Evolutionary conservation across 2,329 filamentous ascomycete species (phyloP), one percentile per base, ranked within the genome.

Genomic region (Trichophaea hybrida): DNA sequence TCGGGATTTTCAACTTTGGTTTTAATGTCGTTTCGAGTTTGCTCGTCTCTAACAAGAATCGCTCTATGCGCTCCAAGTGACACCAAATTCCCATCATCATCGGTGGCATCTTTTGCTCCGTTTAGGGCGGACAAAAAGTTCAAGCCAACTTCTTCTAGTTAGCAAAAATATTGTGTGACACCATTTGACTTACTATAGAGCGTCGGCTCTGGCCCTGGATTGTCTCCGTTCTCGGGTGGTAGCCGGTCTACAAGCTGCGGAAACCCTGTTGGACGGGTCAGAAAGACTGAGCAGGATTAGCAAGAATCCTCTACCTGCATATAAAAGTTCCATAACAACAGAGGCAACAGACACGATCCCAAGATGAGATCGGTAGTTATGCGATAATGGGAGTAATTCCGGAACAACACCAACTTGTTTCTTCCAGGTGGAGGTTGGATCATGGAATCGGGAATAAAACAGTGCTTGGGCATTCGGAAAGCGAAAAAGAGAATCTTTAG

Each of bases 311-410:
- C 38, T 43, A 43, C 38, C 38, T 49, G 15, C 49, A 31, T 54
- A 70, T 10, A 72, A 62, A 37, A 68, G 49, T 2, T 66, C 58
- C 66, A 71, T 70, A 1, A 71, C 60, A 35, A 69, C 60, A 5
- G 69, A 70, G 1, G 69, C 68, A 24, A 71, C 59, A 24, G 58
- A 64, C 32, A 71, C 43, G 55, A 71, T 71, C 0, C 70, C 70
- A 49, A 69, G 65, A 54, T 72, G 70, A 0, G 70, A 70, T 4
- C 70, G 69, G 50, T 70, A 72, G 46, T 72, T 72, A 8, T 65
- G 65, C 1, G 64, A 64, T 15, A 71, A 51, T 6, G 64, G 61
- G 37, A 71, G 69, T n/a, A 66, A 64, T n/a, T 17, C 51, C 15
- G 70, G 68, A 37, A 59, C 50, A 37, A 12, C 46, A 3, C 24